These are phyloP conservation scores for Alisma plantagoaquatica DNA, from an alignment of 106 monocot genomes.

Conservation along the genomic window DNA sequence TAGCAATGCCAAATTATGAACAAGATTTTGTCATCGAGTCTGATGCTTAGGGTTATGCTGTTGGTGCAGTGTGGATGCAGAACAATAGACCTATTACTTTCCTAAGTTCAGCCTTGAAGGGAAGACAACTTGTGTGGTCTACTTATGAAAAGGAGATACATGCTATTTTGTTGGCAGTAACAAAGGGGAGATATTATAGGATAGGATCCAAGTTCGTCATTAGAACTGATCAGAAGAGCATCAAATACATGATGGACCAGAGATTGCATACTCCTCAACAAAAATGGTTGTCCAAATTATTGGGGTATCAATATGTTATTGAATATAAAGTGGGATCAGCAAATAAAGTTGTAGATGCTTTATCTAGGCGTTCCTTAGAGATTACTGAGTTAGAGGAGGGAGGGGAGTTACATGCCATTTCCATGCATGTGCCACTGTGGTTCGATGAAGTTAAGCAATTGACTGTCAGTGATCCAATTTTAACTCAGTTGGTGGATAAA, in stretches of 20 bases:
- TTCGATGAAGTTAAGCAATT: neutral
- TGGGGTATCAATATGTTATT: conserved; percentile 1
- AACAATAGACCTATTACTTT: too few species aligned
- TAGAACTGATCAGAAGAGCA: neutral
- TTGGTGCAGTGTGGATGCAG: too few species aligned
- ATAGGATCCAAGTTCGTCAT: neutral
- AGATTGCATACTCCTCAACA: neutral
- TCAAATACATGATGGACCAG: neutral
- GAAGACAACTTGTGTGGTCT: too few species aligned
- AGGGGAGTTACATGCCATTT: neutral
- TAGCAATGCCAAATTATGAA: too few species aligned
- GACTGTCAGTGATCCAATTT: neutral
- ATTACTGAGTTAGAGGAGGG: neutral
- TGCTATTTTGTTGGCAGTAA: too few species aligned
- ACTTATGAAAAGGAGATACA: too few species aligned
- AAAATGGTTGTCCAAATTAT: neutral
- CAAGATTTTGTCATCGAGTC: too few species aligned
- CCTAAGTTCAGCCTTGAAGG: too few species aligned
- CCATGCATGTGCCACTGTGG: neutral
- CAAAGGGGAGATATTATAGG: too few species aligned
- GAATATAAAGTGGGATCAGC: neutral
- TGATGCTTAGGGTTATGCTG: too few species aligned
- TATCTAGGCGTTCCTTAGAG: neutral
- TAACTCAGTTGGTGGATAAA: neutral
- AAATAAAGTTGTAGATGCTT: neutral